Evolutionary conservation across 345 rosid species (phyloP).

Genomic region (Tarenaya hassleriana): DNA sequence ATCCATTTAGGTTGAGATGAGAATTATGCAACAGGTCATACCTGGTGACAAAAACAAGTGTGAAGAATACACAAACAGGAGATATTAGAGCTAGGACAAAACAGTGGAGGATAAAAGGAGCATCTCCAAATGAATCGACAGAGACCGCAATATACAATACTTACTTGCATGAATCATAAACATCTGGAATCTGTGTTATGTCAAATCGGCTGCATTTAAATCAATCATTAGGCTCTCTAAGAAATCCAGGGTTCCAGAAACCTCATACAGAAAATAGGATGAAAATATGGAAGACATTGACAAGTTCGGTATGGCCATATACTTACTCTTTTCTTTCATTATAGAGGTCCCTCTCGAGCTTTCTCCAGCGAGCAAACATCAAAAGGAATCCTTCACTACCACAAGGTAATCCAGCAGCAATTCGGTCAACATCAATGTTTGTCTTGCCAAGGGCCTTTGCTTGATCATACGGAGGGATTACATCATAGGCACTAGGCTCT

Average conservation of each 20-base stretch:
- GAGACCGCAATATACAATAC: slow-evolving; percentile 28
- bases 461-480: slow-evolving; percentile 90
- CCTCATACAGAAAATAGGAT: neutral
- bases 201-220: slow-evolving; percentile 79
- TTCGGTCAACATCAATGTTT: slow-evolving; percentile 90
- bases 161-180: slow-evolving; percentile 99
- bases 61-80: slow-evolving; percentile 9
- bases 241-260: too few relatives aligned
- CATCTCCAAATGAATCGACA: neutral
- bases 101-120: neutral
- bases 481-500: slow-evolving; percentile 58
- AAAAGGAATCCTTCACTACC: slow-evolving; percentile 97
- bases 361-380: slow-evolving; percentile 99
- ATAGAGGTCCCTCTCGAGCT: slow-evolving; percentile 95
- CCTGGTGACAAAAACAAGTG: slow-evolving; percentile 34
- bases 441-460: slow-evolving; percentile 99
- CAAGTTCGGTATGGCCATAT: slow-evolving; percentile 13
- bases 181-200: slow-evolving; percentile 96
- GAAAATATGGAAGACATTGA: neutral
- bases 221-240: slow-evolving; percentile 22
- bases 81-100: neutral
- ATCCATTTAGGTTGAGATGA: slow-evolving; percentile 81
- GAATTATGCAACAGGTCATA: slow-evolving; percentile 96
- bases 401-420: slow-evolving; percentile 98
- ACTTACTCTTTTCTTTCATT: slow-evolving; percentile 94